Conservation (phyloP, 148 eudicot genomes). For the Simmondsia chinensis region DNA sequence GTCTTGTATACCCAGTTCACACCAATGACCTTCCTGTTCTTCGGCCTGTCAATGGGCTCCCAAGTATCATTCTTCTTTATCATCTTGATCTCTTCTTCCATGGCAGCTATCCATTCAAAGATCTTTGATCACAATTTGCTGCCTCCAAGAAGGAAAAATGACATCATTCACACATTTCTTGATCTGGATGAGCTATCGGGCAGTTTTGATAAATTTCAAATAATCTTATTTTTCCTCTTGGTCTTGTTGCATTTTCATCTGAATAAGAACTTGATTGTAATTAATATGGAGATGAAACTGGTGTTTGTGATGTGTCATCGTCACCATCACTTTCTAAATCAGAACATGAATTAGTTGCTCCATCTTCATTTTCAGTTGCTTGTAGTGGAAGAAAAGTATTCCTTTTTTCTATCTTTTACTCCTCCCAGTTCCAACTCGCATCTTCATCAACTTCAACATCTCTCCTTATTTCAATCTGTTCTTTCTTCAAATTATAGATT, state of each 20-base stretch:
- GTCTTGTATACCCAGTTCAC: conserved; percentile 13
- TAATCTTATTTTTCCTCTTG: no score
- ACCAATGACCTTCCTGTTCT: conserved; percentile 4
- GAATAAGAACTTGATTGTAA: neutral
- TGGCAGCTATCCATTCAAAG: conserved; percentile 2
- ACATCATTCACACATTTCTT: conserved; percentile 2
- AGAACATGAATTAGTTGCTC: no score
- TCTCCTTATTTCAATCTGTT: neutral
- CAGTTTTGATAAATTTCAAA: neutral
- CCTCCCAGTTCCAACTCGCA: conserved; percentile 9
- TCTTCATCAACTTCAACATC: conserved; percentile 15
- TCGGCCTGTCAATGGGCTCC: conserved; percentile 7
- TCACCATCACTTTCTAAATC: neutral
- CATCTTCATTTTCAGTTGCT: no score
- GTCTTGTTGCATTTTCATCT: neutral
- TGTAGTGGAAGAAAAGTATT: neutral
- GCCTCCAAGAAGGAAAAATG: conserved; percentile 5
- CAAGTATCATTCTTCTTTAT: conserved; percentile 11
- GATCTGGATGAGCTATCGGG: neutral
- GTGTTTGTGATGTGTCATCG: neutral
- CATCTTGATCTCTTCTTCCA: conserved; percentile 5
- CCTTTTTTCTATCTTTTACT: neutral
- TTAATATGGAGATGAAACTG: neutral
- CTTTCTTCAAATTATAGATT: neutral
- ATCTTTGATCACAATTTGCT: neutral